phyloP scores from a whole-genome alignment of 208 protist genomes.

The Wallacemonas rigidus region DNA sequence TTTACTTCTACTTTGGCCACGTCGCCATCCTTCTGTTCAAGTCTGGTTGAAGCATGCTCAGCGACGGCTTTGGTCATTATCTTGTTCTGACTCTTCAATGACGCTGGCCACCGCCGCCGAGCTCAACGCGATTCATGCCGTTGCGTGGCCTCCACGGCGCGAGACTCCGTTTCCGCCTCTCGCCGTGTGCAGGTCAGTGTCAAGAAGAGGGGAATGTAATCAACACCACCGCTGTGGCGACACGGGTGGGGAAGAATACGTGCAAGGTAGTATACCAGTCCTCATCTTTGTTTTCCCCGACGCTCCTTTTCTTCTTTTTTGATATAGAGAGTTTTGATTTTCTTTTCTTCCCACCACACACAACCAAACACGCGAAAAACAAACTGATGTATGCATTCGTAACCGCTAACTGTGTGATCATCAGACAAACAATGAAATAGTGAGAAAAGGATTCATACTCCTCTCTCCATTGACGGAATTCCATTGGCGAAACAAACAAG shows the following conservation, averaged over 20 bases:
- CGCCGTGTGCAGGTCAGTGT: background rate
- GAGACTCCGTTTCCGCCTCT: background rate
- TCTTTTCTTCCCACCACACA: constrained; percentile 21
- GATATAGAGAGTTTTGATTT: constrained; percentile 29
- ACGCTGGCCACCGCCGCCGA: background rate
- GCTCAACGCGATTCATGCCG: background rate
- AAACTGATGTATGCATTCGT: constrained; percentile 9
- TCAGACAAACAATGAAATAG: constrained; percentile 8
- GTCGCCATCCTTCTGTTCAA: constrained; percentile 99
- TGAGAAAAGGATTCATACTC: constrained; percentile 5
- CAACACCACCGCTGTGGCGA: background rate
- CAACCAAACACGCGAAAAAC: background rate
- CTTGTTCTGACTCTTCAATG: background rate
- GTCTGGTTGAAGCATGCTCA: constrained; percentile 57
- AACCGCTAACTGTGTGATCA: constrained; percentile 11
- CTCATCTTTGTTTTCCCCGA: constrained; percentile 11
- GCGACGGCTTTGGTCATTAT: background rate
- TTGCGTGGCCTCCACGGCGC: background rate
- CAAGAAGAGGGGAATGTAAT: background rate
- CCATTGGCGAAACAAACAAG: constrained; percentile 11
- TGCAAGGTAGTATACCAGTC: background rate
- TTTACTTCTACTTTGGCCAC: constrained; percentile 99
- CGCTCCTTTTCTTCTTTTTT: constrained; percentile 11
- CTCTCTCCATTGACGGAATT: constrained; percentile 4
- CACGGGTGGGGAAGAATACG: background rate